phyloP scores from a whole-genome alignment of 2,329 filamentous ascomycete genomes.

The Penicillium paneum region DNA sequence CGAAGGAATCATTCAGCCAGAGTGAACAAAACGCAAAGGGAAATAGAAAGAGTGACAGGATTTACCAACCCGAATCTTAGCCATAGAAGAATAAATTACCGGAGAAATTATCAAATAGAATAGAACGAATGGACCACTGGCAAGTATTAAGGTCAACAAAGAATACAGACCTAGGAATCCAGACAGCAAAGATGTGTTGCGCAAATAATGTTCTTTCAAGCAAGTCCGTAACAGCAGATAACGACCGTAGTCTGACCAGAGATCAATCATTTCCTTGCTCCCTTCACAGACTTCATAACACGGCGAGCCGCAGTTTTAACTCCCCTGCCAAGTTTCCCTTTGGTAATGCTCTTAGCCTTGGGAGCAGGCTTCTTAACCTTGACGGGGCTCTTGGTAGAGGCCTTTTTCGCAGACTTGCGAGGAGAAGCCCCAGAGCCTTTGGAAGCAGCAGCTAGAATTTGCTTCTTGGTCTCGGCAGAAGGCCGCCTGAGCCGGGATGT shows the following conservation, averaged over 20 bases:
- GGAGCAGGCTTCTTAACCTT: slow-evolving; percentile 13
- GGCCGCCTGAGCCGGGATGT: slow-evolving; percentile 28
- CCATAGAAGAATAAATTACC: not conserved
- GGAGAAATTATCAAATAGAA: not conserved
- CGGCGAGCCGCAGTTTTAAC: slow-evolving; percentile 16
- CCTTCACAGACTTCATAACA: slow-evolving; percentile 19
- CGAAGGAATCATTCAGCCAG: not conserved
- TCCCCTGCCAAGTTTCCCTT: slow-evolving; percentile 12
- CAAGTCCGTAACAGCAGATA: not conserved
- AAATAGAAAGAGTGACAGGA: not conserved
- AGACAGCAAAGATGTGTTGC: not conserved
- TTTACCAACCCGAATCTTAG: slow-evolving; percentile 2
- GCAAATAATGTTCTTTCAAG: not conserved
- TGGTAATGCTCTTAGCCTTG: slow-evolving; percentile 8
- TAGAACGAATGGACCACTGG: not conserved
- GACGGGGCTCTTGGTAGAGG: slow-evolving; percentile 11
- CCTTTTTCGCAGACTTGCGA: slow-evolving; percentile 12
- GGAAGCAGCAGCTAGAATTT: slow-evolving; percentile 25
- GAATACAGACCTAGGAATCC: not conserved
- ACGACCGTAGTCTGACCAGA: not conserved
- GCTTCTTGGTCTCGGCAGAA: slow-evolving; percentile 30
- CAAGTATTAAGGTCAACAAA: not conserved
- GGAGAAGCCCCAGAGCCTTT: slow-evolving; percentile 18
- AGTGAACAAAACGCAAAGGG: not conserved
- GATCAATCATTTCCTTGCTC: slow-evolving; percentile 7